phyloP scores from a whole-genome alignment of 163 green algal species.

The Volvox carteri region DNA sequence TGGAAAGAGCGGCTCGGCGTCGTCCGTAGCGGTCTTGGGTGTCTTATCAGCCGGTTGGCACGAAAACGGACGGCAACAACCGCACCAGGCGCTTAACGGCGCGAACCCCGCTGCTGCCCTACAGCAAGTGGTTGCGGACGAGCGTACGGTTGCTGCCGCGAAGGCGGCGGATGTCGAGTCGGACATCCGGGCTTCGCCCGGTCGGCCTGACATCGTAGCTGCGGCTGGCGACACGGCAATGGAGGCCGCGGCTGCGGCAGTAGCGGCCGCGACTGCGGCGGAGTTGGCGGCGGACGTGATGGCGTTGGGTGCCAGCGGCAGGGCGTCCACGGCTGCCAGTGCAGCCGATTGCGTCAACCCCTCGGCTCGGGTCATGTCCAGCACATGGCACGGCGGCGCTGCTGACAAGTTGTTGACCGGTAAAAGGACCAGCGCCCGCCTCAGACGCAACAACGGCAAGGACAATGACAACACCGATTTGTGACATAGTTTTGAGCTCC shows the following conservation, averaged over 20 bases:
- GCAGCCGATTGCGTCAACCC: background rate
- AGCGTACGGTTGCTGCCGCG: background rate
- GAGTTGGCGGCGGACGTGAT: background rate
- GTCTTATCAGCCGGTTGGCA: conserved; percentile 12
- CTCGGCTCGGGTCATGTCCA: background rate
- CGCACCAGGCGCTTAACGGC: background rate
- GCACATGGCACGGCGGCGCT: background rate
- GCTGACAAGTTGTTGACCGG: background rate
- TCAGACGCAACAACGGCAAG: background rate
- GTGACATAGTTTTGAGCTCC: too few relatives aligned
- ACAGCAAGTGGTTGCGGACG: background rate
- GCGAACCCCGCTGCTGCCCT: background rate
- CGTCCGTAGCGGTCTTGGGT: background rate
- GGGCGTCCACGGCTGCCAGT: background rate
- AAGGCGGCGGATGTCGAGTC: conserved; percentile 36
- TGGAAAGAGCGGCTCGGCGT: conserved; percentile 18
- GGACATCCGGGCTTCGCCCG: background rate
- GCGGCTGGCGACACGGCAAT: conserved; percentile 13
- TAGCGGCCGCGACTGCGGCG: background rate
- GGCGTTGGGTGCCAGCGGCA: background rate
- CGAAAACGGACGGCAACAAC: background rate
- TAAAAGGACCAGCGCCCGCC: too few relatives aligned
- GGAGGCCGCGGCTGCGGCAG: background rate
- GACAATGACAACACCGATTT: background rate
- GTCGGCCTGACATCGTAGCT: background rate